Conservation (phyloP, 805 yeast genomes). For the Saccharomyces cerevisiae region DNA sequence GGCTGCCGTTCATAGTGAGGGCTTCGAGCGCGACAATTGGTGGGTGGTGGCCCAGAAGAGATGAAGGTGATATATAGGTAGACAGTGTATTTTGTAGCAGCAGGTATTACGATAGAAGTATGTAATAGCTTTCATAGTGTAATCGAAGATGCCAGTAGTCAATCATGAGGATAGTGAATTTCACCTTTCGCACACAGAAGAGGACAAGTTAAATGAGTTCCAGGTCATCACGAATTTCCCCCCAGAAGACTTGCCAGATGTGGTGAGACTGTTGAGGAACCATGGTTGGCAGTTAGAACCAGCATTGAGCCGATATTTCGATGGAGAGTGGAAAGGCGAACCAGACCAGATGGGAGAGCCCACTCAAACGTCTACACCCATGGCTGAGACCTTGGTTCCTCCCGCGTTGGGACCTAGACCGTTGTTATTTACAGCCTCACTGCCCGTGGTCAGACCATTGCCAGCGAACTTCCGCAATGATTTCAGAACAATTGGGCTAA, state of each 20-base stretch:
- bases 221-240: constrained; percentile 43
- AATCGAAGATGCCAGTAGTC: constrained; percentile 21
- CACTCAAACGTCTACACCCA: constrained; percentile 4
- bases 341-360: not conserved
- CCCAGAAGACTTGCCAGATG: constrained; percentile 39
- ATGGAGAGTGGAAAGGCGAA: constrained; percentile 37
- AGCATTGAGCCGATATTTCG: constrained; percentile 55
- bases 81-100: not conserved
- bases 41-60: constrained; percentile 50
- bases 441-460: constrained; percentile 30
- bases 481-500: constrained; percentile 21
- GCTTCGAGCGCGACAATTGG: constrained; percentile 95
- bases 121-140: not conserved
- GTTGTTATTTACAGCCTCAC: constrained; percentile 5
- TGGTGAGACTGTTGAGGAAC: constrained; percentile 39
- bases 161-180: constrained; percentile 17
- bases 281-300: constrained; percentile 56
- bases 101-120: not conserved
- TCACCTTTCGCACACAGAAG: constrained; percentile 36
- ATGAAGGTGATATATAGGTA: not conserved
- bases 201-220: constrained; percentile 39
- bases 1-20: constrained; percentile 54
- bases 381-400: constrained; percentile 3
- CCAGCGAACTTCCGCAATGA: constrained; percentile 24
- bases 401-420: not conserved